phyloP scores from a whole-genome alignment of 2,329 filamentous ascomycete species.

The Chrysoporthe puriensis region DNA sequence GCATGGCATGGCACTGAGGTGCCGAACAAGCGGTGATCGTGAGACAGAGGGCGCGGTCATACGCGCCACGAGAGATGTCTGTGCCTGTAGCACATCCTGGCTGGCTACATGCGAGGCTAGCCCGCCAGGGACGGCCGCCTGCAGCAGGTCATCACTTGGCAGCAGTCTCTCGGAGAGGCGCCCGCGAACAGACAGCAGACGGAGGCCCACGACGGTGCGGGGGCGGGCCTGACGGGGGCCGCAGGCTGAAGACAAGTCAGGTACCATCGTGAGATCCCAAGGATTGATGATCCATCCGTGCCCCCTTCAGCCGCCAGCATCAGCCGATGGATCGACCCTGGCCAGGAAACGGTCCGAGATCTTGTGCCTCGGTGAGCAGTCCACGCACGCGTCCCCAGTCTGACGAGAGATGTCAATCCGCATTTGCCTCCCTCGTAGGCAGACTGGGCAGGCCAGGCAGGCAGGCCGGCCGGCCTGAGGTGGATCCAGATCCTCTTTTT shows the following conservation, averaged over 20 bases:
- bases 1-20: conserved; percentile 5
- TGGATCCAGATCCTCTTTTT: not conserved
- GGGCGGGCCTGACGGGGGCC: not conserved
- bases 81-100: not conserved
- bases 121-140: too few relatives aligned
- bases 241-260: not conserved
- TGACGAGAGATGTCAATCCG: conserved; percentile 4
- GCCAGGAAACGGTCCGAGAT: conserved; percentile 4
- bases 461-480: not conserved
- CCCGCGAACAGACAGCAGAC: not conserved
- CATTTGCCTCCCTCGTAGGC: conserved; percentile 5
- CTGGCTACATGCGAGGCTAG: too few relatives aligned
- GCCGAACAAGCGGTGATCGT: conserved; percentile 22
- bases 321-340: conserved; percentile 7
- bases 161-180: too few relatives aligned
- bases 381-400: not conserved
- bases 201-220: too few relatives aligned
- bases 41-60: conserved; percentile 8
- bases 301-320: not conserved
- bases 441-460: not conserved
- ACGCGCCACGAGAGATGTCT: not conserved
- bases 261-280: not conserved
- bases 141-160: too few relatives aligned
- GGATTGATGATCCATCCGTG: not conserved
- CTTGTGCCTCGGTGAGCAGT: conserved; percentile 9